Evolutionary conservation across 441 rosid species (phyloP).

Genomic region (Biscutella laevigata): DNA sequence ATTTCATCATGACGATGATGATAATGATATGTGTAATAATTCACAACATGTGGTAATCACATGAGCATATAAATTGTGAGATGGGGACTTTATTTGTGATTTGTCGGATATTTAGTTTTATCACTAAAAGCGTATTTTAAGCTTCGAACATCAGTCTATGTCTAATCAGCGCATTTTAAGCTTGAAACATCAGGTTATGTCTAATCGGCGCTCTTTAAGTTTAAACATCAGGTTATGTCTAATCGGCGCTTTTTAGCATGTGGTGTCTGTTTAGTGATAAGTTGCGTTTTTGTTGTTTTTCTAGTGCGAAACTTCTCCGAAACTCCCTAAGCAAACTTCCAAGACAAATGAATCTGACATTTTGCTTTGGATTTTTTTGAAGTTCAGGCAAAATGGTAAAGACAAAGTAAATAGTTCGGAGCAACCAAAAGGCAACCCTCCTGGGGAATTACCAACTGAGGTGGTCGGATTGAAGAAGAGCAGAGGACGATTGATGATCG

Average conservation of each 20-base stretch:
- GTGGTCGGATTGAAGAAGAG: conserved; percentile 34
- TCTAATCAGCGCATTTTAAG: too few species aligned
- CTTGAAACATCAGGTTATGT: too few species aligned
- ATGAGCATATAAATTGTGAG: conserved; percentile 15
- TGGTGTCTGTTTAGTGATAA: background rate
- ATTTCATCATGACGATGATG: background rate
- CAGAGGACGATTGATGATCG: conserved; percentile 25
- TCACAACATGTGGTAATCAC: conserved; percentile 16
- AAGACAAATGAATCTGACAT: conserved; percentile 9
- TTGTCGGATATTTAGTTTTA: conserved; percentile 9
- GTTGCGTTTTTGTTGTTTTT: background rate
- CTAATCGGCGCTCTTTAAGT: background rate
- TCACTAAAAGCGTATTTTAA: too few species aligned
- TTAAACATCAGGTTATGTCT: too few species aligned
- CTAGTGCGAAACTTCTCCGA: conserved; percentile 14
- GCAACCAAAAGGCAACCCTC: conserved; percentile 8
- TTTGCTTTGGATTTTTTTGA: background rate
- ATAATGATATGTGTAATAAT: background rate
- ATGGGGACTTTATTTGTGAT: background rate
- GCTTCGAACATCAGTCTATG: too few species aligned
- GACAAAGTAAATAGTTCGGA: conserved; percentile 17
- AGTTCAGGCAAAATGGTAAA: conserved; percentile 28
- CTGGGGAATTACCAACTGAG: conserved; percentile 33
- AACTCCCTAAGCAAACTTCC: conserved; percentile 19
- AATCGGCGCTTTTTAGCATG: conserved; percentile 14